Evolutionary conservation across 2,329 filamentous ascomycete genomes (phyloP), one percentile per base, ranked within the genome.

Genomic region (Hortaea werneckii): DNA sequence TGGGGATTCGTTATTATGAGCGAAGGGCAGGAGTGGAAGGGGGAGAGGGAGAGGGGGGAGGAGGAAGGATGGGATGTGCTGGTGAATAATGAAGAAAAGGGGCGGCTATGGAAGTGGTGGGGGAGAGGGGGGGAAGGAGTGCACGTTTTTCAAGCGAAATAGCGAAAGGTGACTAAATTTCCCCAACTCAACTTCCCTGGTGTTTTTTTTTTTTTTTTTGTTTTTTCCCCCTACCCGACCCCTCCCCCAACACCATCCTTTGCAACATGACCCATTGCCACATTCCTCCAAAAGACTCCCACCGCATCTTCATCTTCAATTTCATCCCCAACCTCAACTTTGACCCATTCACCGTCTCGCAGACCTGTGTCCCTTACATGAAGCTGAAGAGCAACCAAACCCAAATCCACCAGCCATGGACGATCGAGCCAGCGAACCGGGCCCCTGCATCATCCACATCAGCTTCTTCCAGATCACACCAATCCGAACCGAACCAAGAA

Each of bases 401-500:
- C 48, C 46, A 13, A 39, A 47, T 13, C 44, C 46, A n/a, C 30
- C 48, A n/a, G 41, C 42, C 13, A 46, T 55, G n/a, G 39, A 49
- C 12, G 41, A 53, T 28, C 37, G 47, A 35, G 46, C 50, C 39
- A 52, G 47, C 12, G 48, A 51, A 20, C 52, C 54, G 2, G 58
- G 58, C 1, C 55, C 55, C n/a, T 61, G 57, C 34, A 55, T 70
- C 52, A 65, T 75, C 45, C 69, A 73, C 56, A 65, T 76, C 43
- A 69, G 69, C 5, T 72, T 67, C 1, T 75, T 73, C 37, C 66
- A 71, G 27, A n/a, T 71, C 71, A 1, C 61, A 67, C 30, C 70
- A 73, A 56, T 65, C 67, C 38, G 73, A 75, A 53, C 56, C 65
- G 1, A 64, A 73, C 43, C 69, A 71, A 44, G 72, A 75, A 56